These are phyloP conservation scores for Ustilago tritici DNA, from an alignment of 1,284 basidiomycete genomes.

Conservation along the genomic window DNA sequence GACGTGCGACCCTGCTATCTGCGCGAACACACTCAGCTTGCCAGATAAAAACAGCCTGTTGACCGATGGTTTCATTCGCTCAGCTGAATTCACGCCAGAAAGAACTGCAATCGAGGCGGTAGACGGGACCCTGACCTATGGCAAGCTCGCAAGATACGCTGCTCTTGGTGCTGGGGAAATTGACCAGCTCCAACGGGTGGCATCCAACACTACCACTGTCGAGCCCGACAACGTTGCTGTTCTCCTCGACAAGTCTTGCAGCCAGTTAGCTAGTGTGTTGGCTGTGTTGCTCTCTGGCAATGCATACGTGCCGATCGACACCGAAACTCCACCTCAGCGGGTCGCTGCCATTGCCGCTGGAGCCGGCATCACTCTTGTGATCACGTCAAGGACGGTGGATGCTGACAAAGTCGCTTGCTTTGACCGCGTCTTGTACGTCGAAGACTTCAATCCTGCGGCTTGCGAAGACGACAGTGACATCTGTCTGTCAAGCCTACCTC, in stretches of 20 bases:
- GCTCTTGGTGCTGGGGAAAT: background rate
- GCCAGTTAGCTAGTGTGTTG: background rate
- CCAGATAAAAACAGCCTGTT: background rate
- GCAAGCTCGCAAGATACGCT: background rate
- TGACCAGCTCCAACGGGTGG: background rate
- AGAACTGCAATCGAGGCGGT: background rate
- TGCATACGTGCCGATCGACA: slow-evolving; percentile 48
- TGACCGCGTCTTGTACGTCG: background rate
- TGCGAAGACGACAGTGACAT: background rate
- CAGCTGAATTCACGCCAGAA: background rate
- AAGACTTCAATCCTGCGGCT: background rate
- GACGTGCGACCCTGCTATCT: background rate
- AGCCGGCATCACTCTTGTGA: slow-evolving; percentile 38
- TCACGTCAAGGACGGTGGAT: background rate
- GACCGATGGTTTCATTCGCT: background rate
- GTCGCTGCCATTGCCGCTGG: slow-evolving; percentile 31
- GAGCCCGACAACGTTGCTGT: background rate
- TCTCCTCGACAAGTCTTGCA: background rate
- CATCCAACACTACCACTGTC: background rate
- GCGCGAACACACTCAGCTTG: background rate
- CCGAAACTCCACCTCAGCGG: slow-evolving; percentile 27
- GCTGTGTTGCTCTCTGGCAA: background rate
- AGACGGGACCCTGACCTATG: background rate
- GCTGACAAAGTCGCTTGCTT: background rate
- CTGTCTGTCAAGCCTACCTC: background rate